Conservation (phyloP, 768 basidiomycete species). For the Asterophora lycoperdoides region DNA sequence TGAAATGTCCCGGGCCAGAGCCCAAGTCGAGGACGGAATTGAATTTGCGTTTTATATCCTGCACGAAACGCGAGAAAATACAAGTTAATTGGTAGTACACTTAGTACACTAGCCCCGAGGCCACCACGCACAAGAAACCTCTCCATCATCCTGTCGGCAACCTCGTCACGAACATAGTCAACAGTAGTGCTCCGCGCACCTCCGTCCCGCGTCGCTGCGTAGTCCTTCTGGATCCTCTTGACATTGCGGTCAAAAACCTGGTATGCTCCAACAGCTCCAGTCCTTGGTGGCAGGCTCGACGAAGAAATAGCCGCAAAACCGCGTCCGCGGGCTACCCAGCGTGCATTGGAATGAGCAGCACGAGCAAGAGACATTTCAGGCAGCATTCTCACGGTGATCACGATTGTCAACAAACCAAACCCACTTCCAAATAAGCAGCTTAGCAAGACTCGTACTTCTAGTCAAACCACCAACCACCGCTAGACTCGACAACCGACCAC, state of each 20-base stretch:
- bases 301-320: constrained; percentile 48
- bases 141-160: constrained; percentile 88
- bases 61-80: constrained; percentile 7
- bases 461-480: not conserved
- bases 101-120: not conserved
- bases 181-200: constrained; percentile 68
- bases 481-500: not conserved
- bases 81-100: not conserved
- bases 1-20: constrained; percentile 88
- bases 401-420: not conserved
- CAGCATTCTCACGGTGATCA: constrained; percentile 13
- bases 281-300: constrained; percentile 35
- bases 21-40: constrained; percentile 80
- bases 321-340: constrained; percentile 25
- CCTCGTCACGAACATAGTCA: constrained; percentile 89
- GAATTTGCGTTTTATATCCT: constrained; percentile 93
- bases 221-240: constrained; percentile 76
- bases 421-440: not conserved
- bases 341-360: constrained; percentile 11
- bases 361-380: constrained; percentile 21
- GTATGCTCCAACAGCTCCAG: constrained; percentile 58
- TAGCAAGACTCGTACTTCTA: not conserved
- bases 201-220: constrained; percentile 54
- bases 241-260: constrained; percentile 82
- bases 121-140: constrained; percentile 63